Percentiles rank a stretch among this genome's conserved stretches.
Evolutionary conservation across 306 rosid species (phyloP).

Genomic region (Ochetophila trinervis): DNA sequence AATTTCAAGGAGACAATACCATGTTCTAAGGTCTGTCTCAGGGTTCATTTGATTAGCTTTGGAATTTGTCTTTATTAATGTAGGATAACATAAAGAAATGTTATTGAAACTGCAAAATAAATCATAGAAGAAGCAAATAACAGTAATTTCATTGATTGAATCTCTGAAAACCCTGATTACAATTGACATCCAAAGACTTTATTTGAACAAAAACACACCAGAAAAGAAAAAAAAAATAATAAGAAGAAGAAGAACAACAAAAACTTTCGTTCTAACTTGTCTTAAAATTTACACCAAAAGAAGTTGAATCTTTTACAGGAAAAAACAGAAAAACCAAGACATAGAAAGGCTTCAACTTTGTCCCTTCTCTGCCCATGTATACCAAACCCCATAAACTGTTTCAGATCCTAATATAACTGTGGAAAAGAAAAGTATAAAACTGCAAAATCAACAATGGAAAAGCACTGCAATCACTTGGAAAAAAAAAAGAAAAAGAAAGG

Average conservation of each 20-base stretch:
- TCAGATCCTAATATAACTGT: constrained; percentile 20
- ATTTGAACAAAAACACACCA: not conserved
- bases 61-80: constrained; percentile 11
- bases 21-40: constrained; percentile 16
- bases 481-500: constrained; percentile 37
- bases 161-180: constrained; percentile 35
- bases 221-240: constrained; percentile 11
- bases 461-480: constrained; percentile 35
- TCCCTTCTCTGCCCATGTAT: constrained; percentile 14
- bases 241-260: constrained; percentile 33
- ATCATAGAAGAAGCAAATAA: constrained; percentile 28
- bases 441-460: constrained; percentile 5
- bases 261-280: constrained; percentile 9
- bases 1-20: constrained; percentile 17
- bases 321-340: constrained; percentile 25
- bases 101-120: constrained; percentile 6
- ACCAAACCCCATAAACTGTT: not conserved
- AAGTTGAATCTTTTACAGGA: constrained; percentile 14
- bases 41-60: not conserved
- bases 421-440: constrained; percentile 15
- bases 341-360: constrained; percentile 22
- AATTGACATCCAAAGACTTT: constrained; percentile 26
- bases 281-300: constrained; percentile 25
- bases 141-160: constrained; percentile 40
- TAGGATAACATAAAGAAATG: constrained; percentile 5